These are phyloP conservation scores for Phytophthora pinifolia DNA, from an alignment of 352 stramenopile genomes.

Conservation along the genomic window DNA sequence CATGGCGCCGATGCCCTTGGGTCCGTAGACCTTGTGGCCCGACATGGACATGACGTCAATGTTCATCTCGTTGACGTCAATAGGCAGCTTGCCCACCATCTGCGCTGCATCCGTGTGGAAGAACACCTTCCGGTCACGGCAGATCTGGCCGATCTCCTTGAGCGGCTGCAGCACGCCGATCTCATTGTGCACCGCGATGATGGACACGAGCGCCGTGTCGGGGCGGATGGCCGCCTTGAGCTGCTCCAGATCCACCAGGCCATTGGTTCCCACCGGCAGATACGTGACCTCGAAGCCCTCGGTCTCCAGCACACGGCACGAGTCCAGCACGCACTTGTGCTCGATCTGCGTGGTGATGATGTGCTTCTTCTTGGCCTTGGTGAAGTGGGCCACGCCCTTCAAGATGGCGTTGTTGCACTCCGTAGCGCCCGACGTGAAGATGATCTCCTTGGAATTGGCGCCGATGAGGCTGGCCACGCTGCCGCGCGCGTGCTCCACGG, in stretches of 20 bases:
- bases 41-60: slow-evolving; percentile 99
- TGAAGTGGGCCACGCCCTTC: slow-evolving; percentile 97
- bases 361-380: slow-evolving; percentile 96
- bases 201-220: slow-evolving; percentile 95
- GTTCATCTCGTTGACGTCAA: slow-evolving; percentile 98
- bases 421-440: slow-evolving; percentile 99
- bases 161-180: slow-evolving; percentile 99
- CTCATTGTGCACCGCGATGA: slow-evolving; percentile 99
- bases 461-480: slow-evolving; percentile 94
- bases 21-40: slow-evolving; percentile 99
- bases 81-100: slow-evolving; percentile 96
- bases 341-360: slow-evolving; percentile 99
- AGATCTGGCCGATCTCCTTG: slow-evolving; percentile 96
- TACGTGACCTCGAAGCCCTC: slow-evolving; percentile 99
- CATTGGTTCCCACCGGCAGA: slow-evolving; percentile 91
- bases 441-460: slow-evolving; percentile 97
- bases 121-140: slow-evolving; percentile 92
- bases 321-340: slow-evolving; percentile 98
- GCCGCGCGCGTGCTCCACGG: slow-evolving; percentile 90
- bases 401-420: slow-evolving; percentile 99
- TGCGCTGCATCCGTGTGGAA: slow-evolving; percentile 99
- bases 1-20: slow-evolving; percentile 98
- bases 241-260: slow-evolving; percentile 94
- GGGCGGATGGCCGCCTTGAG: slow-evolving; percentile 93
- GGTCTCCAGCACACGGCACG: slow-evolving; percentile 95